phyloP scores from a whole-genome alignment of 2,329 filamentous ascomycete genomes.

The Curvularia sp. region DNA sequence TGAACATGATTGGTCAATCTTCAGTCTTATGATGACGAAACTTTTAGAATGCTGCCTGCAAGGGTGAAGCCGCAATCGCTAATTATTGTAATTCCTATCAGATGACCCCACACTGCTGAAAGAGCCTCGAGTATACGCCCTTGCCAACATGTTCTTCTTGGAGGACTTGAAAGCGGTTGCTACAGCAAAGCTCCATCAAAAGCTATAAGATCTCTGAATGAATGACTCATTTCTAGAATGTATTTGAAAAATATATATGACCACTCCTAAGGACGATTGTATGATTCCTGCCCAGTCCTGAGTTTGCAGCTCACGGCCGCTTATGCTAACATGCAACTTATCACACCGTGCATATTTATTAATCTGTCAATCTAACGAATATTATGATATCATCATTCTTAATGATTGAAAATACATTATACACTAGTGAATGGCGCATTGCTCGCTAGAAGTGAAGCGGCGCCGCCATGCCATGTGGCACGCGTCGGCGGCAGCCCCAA shows the following conservation, averaged over 20 bases:
- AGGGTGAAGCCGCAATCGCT: too few relatives aligned
- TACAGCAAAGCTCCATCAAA: slow-evolving; percentile 10
- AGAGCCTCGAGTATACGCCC: slow-evolving; percentile 19
- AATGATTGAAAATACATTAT: too few relatives aligned
- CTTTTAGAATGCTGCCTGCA: slow-evolving; percentile 1
- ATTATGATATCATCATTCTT: too few relatives aligned
- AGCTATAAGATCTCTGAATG: slow-evolving; percentile 13
- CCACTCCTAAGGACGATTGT: slow-evolving; percentile 8
- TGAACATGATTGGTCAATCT: background rate
- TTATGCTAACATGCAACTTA: too few relatives aligned
- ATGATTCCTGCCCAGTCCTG: background rate
- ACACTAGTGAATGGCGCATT: too few relatives aligned
- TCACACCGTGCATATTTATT: too few relatives aligned
- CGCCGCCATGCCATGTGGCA: too few relatives aligned
- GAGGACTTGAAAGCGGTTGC: slow-evolving; percentile 18
- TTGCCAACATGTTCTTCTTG: slow-evolving; percentile 23
- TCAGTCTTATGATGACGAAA: background rate
- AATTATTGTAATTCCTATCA: slow-evolving; percentile 12
- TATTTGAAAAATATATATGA: slow-evolving; percentile 21
- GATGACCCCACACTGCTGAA: slow-evolving; percentile 16
- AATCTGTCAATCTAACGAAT: too few relatives aligned
- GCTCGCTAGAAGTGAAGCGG: too few relatives aligned
- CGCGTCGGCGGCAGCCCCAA: too few relatives aligned
- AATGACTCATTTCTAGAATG: slow-evolving; percentile 17
- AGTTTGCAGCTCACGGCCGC: too few relatives aligned